phyloP scores from a whole-genome alignment of 371 early-diverging fungal species.

The Syncephalastrum contaminatum region DNA sequence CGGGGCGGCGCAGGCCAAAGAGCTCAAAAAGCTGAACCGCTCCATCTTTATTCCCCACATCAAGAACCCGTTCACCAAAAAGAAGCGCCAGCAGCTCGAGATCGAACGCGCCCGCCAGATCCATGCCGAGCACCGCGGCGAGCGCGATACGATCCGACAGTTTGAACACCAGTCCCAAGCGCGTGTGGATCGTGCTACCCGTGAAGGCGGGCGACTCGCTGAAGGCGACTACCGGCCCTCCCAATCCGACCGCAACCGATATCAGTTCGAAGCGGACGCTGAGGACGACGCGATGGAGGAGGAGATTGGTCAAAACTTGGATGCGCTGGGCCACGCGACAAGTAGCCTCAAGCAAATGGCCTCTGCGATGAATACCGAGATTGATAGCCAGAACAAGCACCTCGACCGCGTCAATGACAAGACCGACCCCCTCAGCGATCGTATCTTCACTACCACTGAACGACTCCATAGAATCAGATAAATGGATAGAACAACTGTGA shows the following conservation, averaged over 20 bases:
- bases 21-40: conserved; percentile 75
- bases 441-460: conserved; percentile 37
- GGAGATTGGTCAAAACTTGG: conserved; percentile 79
- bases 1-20: conserved; percentile 70
- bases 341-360: conserved; percentile 72
- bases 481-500: neutral
- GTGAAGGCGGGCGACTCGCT: conserved; percentile 33
- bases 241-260: conserved; percentile 59
- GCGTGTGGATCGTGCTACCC: conserved; percentile 53
- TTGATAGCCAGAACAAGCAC: conserved; percentile 64
- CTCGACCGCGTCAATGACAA: conserved; percentile 28
- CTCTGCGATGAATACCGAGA: conserved; percentile 66
- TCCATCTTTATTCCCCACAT: conserved; percentile 75
- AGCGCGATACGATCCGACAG: conserved; percentile 26
- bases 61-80: conserved; percentile 62
- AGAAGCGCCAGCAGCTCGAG: conserved; percentile 58
- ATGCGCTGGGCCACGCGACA: conserved; percentile 60
- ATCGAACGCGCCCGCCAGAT: conserved; percentile 49
- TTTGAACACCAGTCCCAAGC: conserved; percentile 24
- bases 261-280: conserved; percentile 60
- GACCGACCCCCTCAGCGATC: conserved; percentile 43
- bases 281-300: conserved; percentile 72
- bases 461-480: conserved; percentile 43
- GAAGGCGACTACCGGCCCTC: conserved; percentile 44
- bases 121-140: conserved; percentile 42